Evolutionary conservation across 192 early-diverging fungal species (phyloP).

Genomic region (Gryganskiella cystojenkinii): DNA sequence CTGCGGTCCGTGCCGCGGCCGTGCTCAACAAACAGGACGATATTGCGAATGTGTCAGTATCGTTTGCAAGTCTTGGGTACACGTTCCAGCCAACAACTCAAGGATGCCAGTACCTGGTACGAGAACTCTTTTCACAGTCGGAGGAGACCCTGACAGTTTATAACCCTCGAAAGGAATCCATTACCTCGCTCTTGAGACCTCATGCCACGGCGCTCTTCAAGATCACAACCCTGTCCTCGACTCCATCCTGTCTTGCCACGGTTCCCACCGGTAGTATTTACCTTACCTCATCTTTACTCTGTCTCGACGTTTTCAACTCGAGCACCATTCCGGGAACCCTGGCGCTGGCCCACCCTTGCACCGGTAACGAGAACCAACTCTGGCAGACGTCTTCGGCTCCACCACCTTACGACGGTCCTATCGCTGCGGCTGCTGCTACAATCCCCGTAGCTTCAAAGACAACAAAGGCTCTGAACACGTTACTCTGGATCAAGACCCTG

Average conservation of each 20-base stretch:
- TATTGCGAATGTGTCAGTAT: slow-evolving; percentile 17
- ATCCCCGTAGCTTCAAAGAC: neutral
- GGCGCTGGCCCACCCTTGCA: slow-evolving; percentile 20
- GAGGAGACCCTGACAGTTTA: slow-evolving; percentile 15
- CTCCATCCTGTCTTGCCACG: slow-evolving; percentile 10
- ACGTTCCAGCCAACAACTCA: neutral
- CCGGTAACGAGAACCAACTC: slow-evolving; percentile 26
- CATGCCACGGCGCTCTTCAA: slow-evolving; percentile 32
- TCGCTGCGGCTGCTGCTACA: too few species aligned
- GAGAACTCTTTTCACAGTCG: slow-evolving; percentile 32
- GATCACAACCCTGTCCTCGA: slow-evolving; percentile 13
- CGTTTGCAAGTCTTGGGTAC: slow-evolving; percentile 42
- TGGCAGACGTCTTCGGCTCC: slow-evolving; percentile 33
- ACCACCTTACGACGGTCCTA: too few species aligned
- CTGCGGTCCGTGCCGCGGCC: slow-evolving; percentile 27
- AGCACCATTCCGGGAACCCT: neutral
- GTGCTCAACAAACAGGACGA: slow-evolving; percentile 33
- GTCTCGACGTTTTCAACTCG: slow-evolving; percentile 20
- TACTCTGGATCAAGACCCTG: slow-evolving; percentile 44
- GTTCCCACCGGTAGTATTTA: slow-evolving; percentile 34
- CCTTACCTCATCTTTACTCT: slow-evolving; percentile 38
- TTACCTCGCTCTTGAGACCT: slow-evolving; percentile 2
- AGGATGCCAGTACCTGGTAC: slow-evolving; percentile 24
- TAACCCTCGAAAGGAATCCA: slow-evolving; percentile 14
- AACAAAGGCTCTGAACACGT: neutral